Percentiles rank a stretch among this genome's conserved stretches.
Conservation (phyloP, 495 filamentous ascomycete genomes). For the Penicillium mononematosum region DNA sequence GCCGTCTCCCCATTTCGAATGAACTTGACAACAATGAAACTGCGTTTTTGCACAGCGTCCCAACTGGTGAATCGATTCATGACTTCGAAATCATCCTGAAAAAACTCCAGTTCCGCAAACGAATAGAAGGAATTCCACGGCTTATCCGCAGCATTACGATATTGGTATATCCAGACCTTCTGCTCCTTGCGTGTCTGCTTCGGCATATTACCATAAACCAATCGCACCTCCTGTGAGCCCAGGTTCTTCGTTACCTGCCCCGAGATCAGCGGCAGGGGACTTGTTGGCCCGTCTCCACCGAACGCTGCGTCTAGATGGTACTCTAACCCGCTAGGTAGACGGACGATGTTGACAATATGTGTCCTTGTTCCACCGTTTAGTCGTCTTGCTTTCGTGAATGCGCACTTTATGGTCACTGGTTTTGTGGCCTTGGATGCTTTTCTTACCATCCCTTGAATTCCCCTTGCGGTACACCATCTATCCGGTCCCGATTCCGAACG, state of each 20-base stretch:
- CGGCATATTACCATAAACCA: constrained; percentile 46
- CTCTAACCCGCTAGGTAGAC: constrained; percentile 42
- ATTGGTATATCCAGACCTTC: constrained; percentile 64
- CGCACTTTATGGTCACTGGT: neutral
- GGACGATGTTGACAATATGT: constrained; percentile 71
- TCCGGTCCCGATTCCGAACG: constrained; percentile 38
- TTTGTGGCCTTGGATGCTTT: neutral
- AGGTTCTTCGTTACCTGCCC: constrained; percentile 42
- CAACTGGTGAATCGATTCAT: constrained; percentile 60
- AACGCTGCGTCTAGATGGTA: constrained; percentile 74
- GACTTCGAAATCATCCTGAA: constrained; percentile 60
- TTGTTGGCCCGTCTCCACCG: constrained; percentile 59
- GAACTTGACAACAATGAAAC: constrained; percentile 57
- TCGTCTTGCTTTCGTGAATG: neutral
- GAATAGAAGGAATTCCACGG: constrained; percentile 59
- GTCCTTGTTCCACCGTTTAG: constrained; percentile 39
- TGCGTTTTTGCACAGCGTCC: constrained; percentile 48
- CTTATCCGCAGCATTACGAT: constrained; percentile 41
- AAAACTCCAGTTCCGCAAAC: constrained; percentile 62
- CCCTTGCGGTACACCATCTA: constrained; percentile 31
- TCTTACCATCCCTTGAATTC: constrained; percentile 45
- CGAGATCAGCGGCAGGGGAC: constrained; percentile 51
- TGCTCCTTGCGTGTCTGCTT: constrained; percentile 41
- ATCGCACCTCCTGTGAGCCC: constrained; percentile 49
- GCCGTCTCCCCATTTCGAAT: constrained; percentile 46